Evolutionary conservation across 768 basidiomycete genomes (phyloP).

Genomic region (Peribolospora baueri): DNA sequence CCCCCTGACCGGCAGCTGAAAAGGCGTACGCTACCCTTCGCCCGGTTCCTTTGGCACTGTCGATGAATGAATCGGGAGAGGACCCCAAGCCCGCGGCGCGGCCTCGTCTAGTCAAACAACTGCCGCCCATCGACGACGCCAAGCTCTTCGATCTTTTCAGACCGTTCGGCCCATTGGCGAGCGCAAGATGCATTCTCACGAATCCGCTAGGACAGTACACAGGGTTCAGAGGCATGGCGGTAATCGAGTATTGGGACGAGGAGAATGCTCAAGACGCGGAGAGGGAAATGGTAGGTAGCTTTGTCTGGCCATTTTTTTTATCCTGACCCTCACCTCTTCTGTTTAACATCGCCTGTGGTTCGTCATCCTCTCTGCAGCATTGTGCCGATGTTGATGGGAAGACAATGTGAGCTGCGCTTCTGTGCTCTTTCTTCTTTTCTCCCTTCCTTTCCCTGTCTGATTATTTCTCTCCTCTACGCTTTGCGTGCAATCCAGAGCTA

Average conservation of each 20-base stretch:
- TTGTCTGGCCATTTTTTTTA: neutral
- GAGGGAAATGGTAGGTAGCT: neutral
- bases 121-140: constrained; percentile 46
- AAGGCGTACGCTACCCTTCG: constrained; percentile 58
- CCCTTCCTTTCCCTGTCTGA: neutral
- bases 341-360: neutral
- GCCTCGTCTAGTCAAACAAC: constrained; percentile 62
- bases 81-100: constrained; percentile 51
- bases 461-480: neutral
- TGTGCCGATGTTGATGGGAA: constrained; percentile 60
- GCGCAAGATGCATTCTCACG: neutral
- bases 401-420: constrained; percentile 31
- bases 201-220: neutral
- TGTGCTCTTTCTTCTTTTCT: neutral
- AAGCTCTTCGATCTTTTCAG: constrained; percentile 66
- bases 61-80: no score
- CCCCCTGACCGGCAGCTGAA: constrained; percentile 33
- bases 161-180: constrained; percentile 46
- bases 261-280: neutral
- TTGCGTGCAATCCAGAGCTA: constrained; percentile 29
- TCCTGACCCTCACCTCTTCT: neutral
- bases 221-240: neutral
- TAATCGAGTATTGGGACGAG: neutral
- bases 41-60: constrained; percentile 32
- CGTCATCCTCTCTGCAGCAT: constrained; percentile 21